Base-by-base conservation (phyloP, 345 rosid genomes). In the Eucalyptus cloeziana region DNA sequence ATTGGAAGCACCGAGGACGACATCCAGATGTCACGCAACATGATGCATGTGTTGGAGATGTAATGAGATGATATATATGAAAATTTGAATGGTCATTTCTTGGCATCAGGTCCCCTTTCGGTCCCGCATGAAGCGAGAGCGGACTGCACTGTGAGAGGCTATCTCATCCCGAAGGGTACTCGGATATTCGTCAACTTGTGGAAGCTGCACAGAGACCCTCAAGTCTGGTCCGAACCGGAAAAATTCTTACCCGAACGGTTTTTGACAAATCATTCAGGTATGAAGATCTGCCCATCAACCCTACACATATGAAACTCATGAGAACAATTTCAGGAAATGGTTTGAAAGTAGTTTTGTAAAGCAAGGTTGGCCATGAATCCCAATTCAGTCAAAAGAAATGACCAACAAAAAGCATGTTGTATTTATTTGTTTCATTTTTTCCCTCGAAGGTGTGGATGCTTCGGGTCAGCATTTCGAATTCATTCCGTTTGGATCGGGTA, bases 151-250 rank as follows among this genome's bases (percentile, higher is more conserved):
- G 51, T 93, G 19, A 49, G 37, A 15, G 94, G 92, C 12, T 93
- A 88, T 86, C 52, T 45, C 33, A 88, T 94, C 58, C 83, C 88
- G 2, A 92, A 90, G 14, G 94, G 92, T 11, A 91, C 92, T 17
- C 90, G 91, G n/a, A 47, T 94, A 44, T 24, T 94, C 5, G 88
- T 89, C 58, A 93, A 92, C 86, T 12, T 90, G 14, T 93, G 94
- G 93, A 91, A 92, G 87, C 44, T 94, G 24, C 94, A 93, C 17
- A 90, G 93, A 17, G 94, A 93, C 87, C 92, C 93, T 13, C 90
- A 69, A 2, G 62, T 90, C 2, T 94, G 95, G 95, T 86, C 90
- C 2, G 87, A 92, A 15, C 93, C 94, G 1, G 30, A 88, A 4
- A 60, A 52, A 45, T 91, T 91, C 50, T 27, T 62, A 10, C 94